These are phyloP conservation scores for Kwoniella pini DNA, from an alignment of 768 basidiomycete genomes.

Conservation along the genomic window DNA sequence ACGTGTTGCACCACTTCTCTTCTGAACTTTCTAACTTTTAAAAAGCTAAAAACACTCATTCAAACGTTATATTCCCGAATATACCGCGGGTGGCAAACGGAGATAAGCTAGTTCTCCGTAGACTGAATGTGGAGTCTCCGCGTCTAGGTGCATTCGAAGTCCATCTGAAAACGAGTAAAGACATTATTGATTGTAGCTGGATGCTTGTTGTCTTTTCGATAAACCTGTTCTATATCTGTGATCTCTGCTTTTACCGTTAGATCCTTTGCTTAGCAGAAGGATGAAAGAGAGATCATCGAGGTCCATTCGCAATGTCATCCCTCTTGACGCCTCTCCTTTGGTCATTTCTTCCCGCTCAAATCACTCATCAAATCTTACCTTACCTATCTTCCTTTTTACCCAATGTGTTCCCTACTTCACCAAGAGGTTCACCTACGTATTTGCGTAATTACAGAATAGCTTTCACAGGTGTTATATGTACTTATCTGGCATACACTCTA, in stretches of 20 bases:
- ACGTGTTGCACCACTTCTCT: conserved; percentile 21
- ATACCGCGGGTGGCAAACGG: conserved; percentile 15
- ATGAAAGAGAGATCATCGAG: too few relatives aligned
- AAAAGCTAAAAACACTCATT: neutral
- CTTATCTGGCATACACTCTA: conserved; percentile 33
- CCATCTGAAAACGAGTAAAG: too few relatives aligned
- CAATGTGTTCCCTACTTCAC: conserved; percentile 30
- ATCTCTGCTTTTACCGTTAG: too few relatives aligned
- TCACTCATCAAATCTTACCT: conserved; percentile 33
- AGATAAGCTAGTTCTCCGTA: too few relatives aligned
- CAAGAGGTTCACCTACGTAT: conserved; percentile 26
- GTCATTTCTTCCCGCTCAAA: conserved; percentile 31
- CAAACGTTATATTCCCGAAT: conserved; percentile 1
- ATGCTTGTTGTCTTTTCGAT: too few relatives aligned
- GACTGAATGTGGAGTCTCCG: too few relatives aligned
- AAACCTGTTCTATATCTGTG: too few relatives aligned
- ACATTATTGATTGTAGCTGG: too few relatives aligned
- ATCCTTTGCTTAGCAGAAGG: too few relatives aligned
- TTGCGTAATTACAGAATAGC: conserved; percentile 29
- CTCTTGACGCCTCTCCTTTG: conserved; percentile 36
- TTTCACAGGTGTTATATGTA: conserved; percentile 26
- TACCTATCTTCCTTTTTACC: conserved; percentile 30
- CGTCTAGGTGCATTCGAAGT: too few relatives aligned
- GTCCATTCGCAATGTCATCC: conserved; percentile 7
- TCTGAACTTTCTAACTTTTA: conserved; percentile 2